Percentiles rank a stretch among this genome's conserved stretches.
Evolutionary conservation across 2,329 filamentous ascomycete genomes (phyloP).

Genomic region (Phyllosticta ampelicida): DNA sequence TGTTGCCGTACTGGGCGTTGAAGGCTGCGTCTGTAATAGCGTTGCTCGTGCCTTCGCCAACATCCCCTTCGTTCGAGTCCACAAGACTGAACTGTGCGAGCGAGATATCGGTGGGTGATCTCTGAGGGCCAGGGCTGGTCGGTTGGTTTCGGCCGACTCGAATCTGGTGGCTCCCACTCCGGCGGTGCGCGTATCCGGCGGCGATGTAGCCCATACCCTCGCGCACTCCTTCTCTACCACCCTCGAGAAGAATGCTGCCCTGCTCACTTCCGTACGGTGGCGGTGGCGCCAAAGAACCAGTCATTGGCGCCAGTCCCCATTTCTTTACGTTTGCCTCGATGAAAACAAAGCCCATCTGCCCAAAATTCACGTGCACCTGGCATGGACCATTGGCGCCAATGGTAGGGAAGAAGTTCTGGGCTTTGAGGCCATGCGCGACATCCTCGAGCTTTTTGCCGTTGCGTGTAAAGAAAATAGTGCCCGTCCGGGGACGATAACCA

Average conservation of each 20-base stretch:
- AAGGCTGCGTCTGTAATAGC: not conserved
- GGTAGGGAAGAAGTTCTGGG: conserved; percentile 94
- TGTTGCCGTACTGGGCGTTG: conserved; percentile 2
- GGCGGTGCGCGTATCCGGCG: conserved; percentile 43
- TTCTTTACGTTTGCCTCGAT: conserved; percentile 99
- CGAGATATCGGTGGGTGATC: conserved; percentile 92
- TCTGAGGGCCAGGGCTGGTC: conserved; percentile 76
- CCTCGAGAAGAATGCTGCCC: conserved; percentile 87
- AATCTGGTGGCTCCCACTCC: conserved; percentile 69
- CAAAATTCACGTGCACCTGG: conserved; percentile 91
- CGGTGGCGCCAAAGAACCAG: conserved; percentile 84
- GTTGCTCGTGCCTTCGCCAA: conserved; percentile 58
- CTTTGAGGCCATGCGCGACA: conserved; percentile 81
- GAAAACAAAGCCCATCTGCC: conserved; percentile 95
- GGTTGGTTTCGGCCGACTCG: conserved; percentile 56
- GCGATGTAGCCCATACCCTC: conserved; percentile 45
- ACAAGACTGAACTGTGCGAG: conserved; percentile 73
- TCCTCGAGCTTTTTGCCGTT: conserved; percentile 97
- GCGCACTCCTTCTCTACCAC: conserved; percentile 48
- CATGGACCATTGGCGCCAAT: conserved; percentile 93
- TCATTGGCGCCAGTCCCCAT: conserved; percentile 95
- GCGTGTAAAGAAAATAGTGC: conserved; percentile 93
- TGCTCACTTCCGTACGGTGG: conserved; percentile 96
- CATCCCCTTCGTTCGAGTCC: conserved; percentile 50
- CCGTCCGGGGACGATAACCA: conserved; percentile 86